Percentiles rank a stretch among this genome's conserved stretches.
phyloP scores from a whole-genome alignment of 345 rosid genomes.

The Arabis hirsuta region DNA sequence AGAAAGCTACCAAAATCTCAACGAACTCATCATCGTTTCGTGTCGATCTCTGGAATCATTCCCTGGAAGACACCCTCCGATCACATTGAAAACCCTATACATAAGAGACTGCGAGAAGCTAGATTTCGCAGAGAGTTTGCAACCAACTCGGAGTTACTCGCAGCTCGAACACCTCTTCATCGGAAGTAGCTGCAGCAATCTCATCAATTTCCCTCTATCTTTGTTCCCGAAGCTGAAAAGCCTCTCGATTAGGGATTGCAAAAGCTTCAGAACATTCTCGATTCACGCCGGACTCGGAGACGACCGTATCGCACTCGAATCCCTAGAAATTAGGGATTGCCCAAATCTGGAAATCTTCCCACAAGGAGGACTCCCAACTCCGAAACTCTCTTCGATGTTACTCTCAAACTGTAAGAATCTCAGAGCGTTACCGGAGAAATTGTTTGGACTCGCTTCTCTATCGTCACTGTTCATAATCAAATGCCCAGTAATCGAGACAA shows the following conservation, averaged over 20 bases:
- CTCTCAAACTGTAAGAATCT: constrained; percentile 47
- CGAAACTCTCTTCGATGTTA: constrained; percentile 44
- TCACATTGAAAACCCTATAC: constrained; percentile 41
- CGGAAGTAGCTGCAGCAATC: constrained; percentile 45
- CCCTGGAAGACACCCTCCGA: constrained; percentile 32
- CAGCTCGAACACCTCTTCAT: constrained; percentile 43
- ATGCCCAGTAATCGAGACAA: constrained; percentile 41
- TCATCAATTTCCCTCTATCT: constrained; percentile 35
- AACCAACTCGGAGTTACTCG: constrained; percentile 38
- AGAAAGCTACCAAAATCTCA: constrained; percentile 35
- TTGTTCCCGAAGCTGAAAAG: constrained; percentile 43
- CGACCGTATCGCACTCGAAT: constrained; percentile 35
- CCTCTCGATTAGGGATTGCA: constrained; percentile 42
- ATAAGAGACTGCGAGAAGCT: constrained; percentile 46
- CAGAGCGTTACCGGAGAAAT: constrained; percentile 45
- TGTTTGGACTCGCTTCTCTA: constrained; percentile 45
- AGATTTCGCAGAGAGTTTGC: constrained; percentile 34
- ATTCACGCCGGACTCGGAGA: constrained; percentile 42
- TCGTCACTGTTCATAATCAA: constrained; percentile 36
- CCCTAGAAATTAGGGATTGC: constrained; percentile 45
- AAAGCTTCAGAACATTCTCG: constrained; percentile 36
- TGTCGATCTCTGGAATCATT: constrained; percentile 41
- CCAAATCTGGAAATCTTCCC: constrained; percentile 43
- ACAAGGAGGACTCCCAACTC: constrained; percentile 41
- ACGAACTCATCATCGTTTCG: constrained; percentile 39